A percentile compares a stretch with the other conserved stretches of the same genome.
Conservation (phyloP, 2,329 filamentous ascomycete species). For the Trichoderma sp. region DNA sequence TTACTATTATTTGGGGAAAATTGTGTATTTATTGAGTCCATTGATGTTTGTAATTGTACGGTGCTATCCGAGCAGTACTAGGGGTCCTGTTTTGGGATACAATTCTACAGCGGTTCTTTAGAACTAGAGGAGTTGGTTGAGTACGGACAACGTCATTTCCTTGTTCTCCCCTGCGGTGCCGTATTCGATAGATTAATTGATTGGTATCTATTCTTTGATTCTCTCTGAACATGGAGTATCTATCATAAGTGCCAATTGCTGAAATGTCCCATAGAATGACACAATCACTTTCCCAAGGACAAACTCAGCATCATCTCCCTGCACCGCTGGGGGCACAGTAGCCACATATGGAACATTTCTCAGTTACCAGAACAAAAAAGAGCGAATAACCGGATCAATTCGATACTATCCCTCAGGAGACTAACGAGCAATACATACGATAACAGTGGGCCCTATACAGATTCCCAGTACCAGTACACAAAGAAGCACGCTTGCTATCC, state of each 20-base stretch:
- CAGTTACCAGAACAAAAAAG: background rate
- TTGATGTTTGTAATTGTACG: background rate
- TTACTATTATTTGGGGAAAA: background rate
- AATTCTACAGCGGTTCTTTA: background rate
- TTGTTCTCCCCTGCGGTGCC: background rate
- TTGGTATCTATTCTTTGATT: background rate
- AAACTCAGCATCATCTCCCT: background rate
- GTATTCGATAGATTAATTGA: background rate
- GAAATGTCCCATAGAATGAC: background rate
- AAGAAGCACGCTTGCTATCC: slow-evolving; percentile 22
- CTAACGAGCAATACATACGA: slow-evolving; percentile 16
- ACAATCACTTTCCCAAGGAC: background rate
- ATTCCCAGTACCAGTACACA: slow-evolving; percentile 17
- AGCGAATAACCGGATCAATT: background rate
- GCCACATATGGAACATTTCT: background rate
- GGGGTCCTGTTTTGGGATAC: background rate
- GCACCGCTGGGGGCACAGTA: background rate
- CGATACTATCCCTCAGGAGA: slow-evolving; percentile 13
- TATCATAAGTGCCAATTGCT: background rate
- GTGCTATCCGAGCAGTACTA: background rate
- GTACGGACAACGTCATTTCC: background rate
- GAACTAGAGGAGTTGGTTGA: background rate
- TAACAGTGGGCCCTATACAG: slow-evolving; percentile 14
- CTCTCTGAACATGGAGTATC: background rate
- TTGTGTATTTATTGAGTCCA: background rate